Evolutionary conservation across 495 filamentous ascomycete species (phyloP).

Genomic region (Penicillium alfredii): DNA sequence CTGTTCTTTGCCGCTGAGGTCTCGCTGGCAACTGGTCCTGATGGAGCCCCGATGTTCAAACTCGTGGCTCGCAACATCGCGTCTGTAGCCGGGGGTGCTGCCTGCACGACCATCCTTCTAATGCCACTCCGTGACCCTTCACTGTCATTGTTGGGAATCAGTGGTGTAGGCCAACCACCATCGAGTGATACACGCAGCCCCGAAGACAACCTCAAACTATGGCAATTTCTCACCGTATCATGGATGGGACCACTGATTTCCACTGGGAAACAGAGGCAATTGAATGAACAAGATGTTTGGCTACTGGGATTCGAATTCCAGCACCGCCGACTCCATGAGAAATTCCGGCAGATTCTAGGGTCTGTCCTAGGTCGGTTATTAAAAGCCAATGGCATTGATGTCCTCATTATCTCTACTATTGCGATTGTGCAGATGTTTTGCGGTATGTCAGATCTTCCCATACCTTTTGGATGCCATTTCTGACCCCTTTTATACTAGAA

Average conservation of each 20-base stretch:
- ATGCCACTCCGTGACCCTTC: slow-evolving; percentile 68
- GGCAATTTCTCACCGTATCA: slow-evolving; percentile 77
- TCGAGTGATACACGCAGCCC: slow-evolving; percentile 61
- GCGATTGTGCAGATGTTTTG: slow-evolving; percentile 55
- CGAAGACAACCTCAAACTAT: slow-evolving; percentile 72
- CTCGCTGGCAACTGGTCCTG: slow-evolving; percentile 25
- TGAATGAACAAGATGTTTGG: slow-evolving; percentile 79
- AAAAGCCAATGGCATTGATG: slow-evolving; percentile 67
- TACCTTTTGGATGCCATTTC: too few species aligned
- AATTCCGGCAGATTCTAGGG: slow-evolving; percentile 66
- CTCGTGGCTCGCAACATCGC: slow-evolving; percentile 36
- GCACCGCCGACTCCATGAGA: slow-evolving; percentile 60
- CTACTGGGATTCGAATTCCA: slow-evolving; percentile 68
- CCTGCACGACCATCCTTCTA: slow-evolving; percentile 48
- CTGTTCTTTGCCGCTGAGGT: slow-evolving; percentile 37
- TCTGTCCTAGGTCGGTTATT: slow-evolving; percentile 63
- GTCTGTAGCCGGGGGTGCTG: slow-evolving; percentile 35
- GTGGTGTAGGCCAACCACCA: slow-evolving; percentile 50
- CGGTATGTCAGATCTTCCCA: too few species aligned
- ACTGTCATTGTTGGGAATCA: slow-evolving; percentile 55
- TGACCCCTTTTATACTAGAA: too few species aligned
- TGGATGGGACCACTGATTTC: slow-evolving; percentile 74
- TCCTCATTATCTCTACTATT: slow-evolving; percentile 58
- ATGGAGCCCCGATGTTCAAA: slow-evolving; percentile 18
- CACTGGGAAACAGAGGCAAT: slow-evolving; percentile 51